phyloP scores from a whole-genome alignment of 1,139 yeast species.

The Geotrichum reessii region DNA sequence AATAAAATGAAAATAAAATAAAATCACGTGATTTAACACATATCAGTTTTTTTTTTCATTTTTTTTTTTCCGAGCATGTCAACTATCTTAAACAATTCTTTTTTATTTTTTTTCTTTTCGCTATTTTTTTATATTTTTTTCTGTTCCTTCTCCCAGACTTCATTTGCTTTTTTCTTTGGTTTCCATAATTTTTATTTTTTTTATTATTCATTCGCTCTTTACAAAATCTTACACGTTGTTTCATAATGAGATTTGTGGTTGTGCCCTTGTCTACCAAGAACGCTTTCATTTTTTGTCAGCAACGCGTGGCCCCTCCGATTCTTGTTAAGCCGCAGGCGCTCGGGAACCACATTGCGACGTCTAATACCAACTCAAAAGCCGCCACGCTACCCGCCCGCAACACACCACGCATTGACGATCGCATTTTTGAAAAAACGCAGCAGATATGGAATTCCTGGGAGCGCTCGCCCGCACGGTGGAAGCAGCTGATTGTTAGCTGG shows the following conservation, averaged over 20 bases:
- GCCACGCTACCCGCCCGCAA: conserved; percentile 22
- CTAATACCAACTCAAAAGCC: not conserved
- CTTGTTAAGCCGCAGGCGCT: conserved; percentile 6
- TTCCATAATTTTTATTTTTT: not conserved
- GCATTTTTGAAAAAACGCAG: conserved; percentile 45
- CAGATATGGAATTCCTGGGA: conserved; percentile 45
- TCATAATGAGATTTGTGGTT: conserved; percentile 29
- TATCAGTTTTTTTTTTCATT: no score
- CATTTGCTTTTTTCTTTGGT: not conserved
- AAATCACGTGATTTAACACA: not conserved
- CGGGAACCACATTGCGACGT: not conserved
- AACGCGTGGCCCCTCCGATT: conserved; percentile 24
- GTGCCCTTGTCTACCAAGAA: conserved; percentile 30
- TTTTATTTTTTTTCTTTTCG: not conserved
- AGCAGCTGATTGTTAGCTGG: conserved; percentile 41
- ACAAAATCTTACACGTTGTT: no score
- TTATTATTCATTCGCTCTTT: not conserved
- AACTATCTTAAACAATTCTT: not conserved
- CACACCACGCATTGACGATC: conserved; percentile 38
- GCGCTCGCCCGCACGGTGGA: conserved; percentile 40
- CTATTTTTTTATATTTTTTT: no score
- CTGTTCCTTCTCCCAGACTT: not conserved
- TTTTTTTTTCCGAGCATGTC: not conserved
- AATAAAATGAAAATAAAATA: not conserved
- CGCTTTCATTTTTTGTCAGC: conserved; percentile 32